These are phyloP conservation scores for Crepidotus variabilis DNA, from an alignment of 768 basidiomycete genomes.

Conservation along the genomic window DNA sequence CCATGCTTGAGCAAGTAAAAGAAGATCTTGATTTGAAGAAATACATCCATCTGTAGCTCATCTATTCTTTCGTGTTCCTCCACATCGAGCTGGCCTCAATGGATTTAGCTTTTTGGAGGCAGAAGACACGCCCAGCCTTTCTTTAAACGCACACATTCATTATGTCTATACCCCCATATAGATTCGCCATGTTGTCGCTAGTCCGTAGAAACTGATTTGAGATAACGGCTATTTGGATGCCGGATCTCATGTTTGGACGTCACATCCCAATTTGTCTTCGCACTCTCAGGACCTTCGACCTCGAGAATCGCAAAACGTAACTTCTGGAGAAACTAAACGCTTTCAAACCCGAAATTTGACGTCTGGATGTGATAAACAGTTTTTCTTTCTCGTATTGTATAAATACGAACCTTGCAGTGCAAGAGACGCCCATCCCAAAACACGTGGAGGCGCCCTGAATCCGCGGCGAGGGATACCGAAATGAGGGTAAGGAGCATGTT, in stretches of 20 bases:
- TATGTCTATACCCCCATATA: background rate
- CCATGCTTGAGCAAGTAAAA: background rate
- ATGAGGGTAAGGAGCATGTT: background rate
- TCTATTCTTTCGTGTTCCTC: background rate
- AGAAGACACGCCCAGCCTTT: background rate
- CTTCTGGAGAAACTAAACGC: too few species aligned
- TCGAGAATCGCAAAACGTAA: too few species aligned
- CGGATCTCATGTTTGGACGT: background rate
- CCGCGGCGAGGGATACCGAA: background rate
- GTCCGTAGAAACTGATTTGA: background rate
- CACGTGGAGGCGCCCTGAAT: background rate
- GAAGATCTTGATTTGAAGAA: background rate
- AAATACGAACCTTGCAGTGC: background rate
- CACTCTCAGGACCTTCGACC: too few species aligned
- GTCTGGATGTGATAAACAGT: too few species aligned
- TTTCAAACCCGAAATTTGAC: too few species aligned
- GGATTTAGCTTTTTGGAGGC: background rate
- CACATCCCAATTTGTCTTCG: too few species aligned
- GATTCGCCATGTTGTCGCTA: background rate
- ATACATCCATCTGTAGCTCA: background rate
- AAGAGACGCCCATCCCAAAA: background rate
- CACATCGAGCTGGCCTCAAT: background rate
- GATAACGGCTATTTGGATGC: background rate
- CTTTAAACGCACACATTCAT: background rate
- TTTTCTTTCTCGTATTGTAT: background rate